Percentiles rank a stretch among this genome's conserved stretches.
Evolutionary conservation across 257 asterid genomes (phyloP).

Genomic region (Nicotiana benthamiana): DNA sequence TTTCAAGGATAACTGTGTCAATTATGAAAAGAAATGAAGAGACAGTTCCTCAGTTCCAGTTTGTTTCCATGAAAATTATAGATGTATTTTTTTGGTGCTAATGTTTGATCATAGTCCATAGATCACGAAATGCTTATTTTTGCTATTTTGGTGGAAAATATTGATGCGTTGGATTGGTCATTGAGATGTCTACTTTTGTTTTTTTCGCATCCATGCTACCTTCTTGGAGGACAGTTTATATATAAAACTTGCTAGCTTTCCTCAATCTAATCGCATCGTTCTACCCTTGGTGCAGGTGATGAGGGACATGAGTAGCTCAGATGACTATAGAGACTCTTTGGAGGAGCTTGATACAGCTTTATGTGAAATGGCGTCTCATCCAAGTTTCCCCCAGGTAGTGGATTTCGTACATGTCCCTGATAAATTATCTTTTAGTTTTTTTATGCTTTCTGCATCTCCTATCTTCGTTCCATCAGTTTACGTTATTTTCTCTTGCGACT

Average conservation of each 20-base stretch:
- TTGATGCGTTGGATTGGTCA: neutral
- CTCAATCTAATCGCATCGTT: neutral
- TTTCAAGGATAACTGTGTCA: neutral
- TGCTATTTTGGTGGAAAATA: neutral
- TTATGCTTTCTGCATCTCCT: neutral
- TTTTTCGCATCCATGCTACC: neutral
- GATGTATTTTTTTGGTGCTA: neutral
- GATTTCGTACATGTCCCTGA: neutral
- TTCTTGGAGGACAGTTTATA: neutral
- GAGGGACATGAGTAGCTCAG: conserved; percentile 37
- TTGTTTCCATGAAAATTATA: neutral
- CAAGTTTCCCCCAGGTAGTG: conserved; percentile 54
- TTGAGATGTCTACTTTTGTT: neutral
- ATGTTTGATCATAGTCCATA: neutral
- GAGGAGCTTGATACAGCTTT: conserved; percentile 51
- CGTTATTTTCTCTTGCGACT: neutral
- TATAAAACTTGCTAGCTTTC: neutral
- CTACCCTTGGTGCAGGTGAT: conserved; percentile 29
- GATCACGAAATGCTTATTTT: neutral
- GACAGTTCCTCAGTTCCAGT: neutral
- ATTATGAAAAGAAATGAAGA: neutral
- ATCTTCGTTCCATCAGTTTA: neutral
- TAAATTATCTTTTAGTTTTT: neutral
- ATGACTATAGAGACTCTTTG: conserved; percentile 40
- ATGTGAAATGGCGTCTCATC: conserved; percentile 33